phyloP scores from a whole-genome alignment of 352 stramenopile species.

The Pythium diclinum region DNA sequence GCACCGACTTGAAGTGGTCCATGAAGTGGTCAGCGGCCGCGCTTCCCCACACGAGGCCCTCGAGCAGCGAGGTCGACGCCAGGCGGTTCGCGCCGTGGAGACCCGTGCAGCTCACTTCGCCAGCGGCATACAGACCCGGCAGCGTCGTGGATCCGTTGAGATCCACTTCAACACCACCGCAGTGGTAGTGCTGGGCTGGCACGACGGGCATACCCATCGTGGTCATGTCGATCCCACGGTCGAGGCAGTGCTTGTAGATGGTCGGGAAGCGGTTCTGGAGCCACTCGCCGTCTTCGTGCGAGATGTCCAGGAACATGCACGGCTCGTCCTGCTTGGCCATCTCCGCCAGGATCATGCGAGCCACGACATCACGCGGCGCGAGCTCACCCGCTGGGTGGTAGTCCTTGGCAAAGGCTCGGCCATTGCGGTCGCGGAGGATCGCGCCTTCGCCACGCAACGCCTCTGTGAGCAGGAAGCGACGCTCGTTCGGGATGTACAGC shows the following conservation, averaged over 20 bases:
- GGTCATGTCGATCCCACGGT: conserved; percentile 89
- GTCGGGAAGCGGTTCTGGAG: conserved; percentile 83
- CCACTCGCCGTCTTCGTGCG: conserved; percentile 85
- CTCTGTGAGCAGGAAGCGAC: conserved; percentile 92
- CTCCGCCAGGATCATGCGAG: conserved; percentile 89
- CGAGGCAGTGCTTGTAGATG: conserved; percentile 80
- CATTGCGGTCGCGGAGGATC: conserved; percentile 79
- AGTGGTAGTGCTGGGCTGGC: conserved; percentile 95
- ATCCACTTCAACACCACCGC: conserved; percentile 90
- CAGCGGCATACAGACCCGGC: conserved; percentile 86
- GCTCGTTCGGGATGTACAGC: conserved; percentile 87
- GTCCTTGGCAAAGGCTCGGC: conserved; percentile 86
- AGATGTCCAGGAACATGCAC: conserved; percentile 93
- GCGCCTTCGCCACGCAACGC: conserved; percentile 91
- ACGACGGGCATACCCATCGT: conserved; percentile 88
- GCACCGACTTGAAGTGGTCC: conserved; percentile 22
- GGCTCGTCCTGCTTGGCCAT: conserved; percentile 77
- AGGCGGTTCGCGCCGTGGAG: conserved; percentile 94
- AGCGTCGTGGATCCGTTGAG: conserved; percentile 81
- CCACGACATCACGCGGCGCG: conserved; percentile 92
- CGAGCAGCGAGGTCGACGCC: conserved; percentile 91
- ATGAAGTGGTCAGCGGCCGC: conserved; percentile 77
- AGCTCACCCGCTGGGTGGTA: conserved; percentile 92
- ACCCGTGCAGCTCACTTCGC: conserved; percentile 93
- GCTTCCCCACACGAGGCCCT: conserved; percentile 93